A percentile compares a stretch with the other conserved stretches of the same genome.
Conservation (phyloP, 73 alveolate species). For the Paramecium sonneborni region DNA sequence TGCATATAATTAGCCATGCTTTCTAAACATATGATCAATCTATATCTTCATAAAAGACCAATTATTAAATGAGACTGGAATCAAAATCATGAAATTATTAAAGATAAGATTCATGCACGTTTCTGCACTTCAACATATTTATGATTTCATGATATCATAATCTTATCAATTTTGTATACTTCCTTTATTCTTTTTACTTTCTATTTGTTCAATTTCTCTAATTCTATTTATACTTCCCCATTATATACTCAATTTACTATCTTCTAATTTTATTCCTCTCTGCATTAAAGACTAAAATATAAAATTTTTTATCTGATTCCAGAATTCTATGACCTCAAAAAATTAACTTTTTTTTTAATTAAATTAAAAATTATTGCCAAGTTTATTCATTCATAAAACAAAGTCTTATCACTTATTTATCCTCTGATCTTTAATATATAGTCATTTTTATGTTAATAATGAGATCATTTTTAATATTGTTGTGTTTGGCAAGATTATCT, state of each 20-base stretch:
- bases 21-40: not conserved
- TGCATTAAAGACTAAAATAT: not conserved
- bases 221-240: no score
- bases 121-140: not conserved
- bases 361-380: no score
- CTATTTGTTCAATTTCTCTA: no score
- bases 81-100: not conserved
- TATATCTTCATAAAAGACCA: not conserved
- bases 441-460: no score
- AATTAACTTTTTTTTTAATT: no score
- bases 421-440: no score
- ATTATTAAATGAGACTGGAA: not conserved
- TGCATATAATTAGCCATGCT: not conserved
- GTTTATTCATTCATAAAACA: no score
- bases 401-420: no score
- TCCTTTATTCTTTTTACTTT: no score
- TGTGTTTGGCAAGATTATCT: not conserved
- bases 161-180: not conserved
- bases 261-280: not conserved
- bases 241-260: not conserved
- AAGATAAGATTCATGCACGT: not conserved
- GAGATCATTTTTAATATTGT: no score
- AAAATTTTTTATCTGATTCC: not conserved
- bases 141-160: not conserved
- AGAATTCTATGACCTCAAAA: not conserved